Evolutionary conservation across 495 filamentous ascomycete genomes (phyloP).

Genomic region (Hypoxylon trugodes): DNA sequence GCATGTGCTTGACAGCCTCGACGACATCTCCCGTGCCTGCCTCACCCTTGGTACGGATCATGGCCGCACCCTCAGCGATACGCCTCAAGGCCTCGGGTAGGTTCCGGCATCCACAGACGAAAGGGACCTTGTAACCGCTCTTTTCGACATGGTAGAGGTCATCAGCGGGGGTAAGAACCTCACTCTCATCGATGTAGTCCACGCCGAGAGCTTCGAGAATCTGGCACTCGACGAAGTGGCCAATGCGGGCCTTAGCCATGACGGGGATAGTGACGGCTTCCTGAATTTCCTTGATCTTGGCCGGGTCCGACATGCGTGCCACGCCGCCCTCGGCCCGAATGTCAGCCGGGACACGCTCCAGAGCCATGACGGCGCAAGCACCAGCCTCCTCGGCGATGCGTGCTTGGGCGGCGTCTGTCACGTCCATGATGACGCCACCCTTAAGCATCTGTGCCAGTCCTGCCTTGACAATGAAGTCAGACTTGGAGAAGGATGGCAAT

Average conservation of each 20-base stretch:
- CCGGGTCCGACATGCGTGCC: constrained; percentile 94
- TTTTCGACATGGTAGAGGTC: constrained; percentile 92
- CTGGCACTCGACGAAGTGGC: constrained; percentile 98
- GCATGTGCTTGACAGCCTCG: constrained; percentile 96
- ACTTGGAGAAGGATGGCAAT: constrained; percentile 29
- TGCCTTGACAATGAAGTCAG: constrained; percentile 80
- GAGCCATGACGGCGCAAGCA: constrained; percentile 95
- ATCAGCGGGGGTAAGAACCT: constrained; percentile 96
- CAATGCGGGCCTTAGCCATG: constrained; percentile 99
- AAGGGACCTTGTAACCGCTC: constrained; percentile 80
- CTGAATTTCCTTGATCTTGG: constrained; percentile 97
- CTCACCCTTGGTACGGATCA: constrained; percentile 99
- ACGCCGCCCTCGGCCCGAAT: constrained; percentile 93
- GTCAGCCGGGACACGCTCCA: constrained; percentile 97
- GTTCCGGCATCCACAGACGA: constrained; percentile 97
- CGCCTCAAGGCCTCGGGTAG: constrained; percentile 91
- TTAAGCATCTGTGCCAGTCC: constrained; percentile 97
- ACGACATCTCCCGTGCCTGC: constrained; percentile 98
- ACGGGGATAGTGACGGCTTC: constrained; percentile 96
- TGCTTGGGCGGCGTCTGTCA: constrained; percentile 92
- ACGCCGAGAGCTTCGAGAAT: constrained; percentile 94
- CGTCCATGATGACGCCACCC: constrained; percentile 99
- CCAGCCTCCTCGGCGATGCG: constrained; percentile 98
- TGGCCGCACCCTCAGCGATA: constrained; percentile 93
- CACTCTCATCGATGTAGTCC: constrained; percentile 97